Conservation (phyloP, 1,284 basidiomycete genomes). For the Porogramme epimiltina region DNA sequence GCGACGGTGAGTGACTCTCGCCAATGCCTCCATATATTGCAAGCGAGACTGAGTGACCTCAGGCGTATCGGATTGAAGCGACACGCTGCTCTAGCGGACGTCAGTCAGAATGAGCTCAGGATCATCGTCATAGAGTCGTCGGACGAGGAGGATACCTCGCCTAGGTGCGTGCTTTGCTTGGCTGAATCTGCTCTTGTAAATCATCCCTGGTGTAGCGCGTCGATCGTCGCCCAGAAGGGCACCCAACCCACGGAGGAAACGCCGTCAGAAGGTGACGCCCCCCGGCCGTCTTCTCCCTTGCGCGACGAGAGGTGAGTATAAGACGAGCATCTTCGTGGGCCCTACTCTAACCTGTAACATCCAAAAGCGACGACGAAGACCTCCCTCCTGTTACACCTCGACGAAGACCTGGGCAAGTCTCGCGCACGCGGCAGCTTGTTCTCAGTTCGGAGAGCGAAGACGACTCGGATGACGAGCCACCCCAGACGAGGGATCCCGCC, state of each 20-base stretch:
- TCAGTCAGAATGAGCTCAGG: slow-evolving; percentile 20
- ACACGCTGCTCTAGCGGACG: slow-evolving; percentile 1
- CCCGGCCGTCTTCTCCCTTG: too few species aligned
- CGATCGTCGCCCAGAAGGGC: slow-evolving; percentile 10
- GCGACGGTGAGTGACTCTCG: slow-evolving; percentile 13
- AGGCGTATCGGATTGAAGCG: slow-evolving; percentile 9
- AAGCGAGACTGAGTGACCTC: not conserved
- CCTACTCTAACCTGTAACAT: too few species aligned
- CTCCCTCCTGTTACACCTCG: not conserved
- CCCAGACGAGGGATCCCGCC: too few species aligned
- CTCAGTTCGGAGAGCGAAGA: slow-evolving; percentile 6
- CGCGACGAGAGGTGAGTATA: not conserved
- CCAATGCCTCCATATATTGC: not conserved
- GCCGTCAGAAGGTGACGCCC: not conserved
- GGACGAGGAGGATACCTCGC: slow-evolving; percentile 39
- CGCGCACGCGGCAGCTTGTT: slow-evolving; percentile 1
- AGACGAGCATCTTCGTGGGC: not conserved
- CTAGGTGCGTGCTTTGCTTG: slow-evolving; percentile 22
- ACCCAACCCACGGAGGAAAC: slow-evolving; percentile 2
- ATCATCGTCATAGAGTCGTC: slow-evolving; percentile 58
- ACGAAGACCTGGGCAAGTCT: not conserved
- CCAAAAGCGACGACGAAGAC: not conserved
- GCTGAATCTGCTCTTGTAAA: not conserved
- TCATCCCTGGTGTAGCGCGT: not conserved
- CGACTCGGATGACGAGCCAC: not conserved